Conservation (phyloP, 192 early-diverging fungal genomes). For the Phycomyces blakesleeanus region DNA sequence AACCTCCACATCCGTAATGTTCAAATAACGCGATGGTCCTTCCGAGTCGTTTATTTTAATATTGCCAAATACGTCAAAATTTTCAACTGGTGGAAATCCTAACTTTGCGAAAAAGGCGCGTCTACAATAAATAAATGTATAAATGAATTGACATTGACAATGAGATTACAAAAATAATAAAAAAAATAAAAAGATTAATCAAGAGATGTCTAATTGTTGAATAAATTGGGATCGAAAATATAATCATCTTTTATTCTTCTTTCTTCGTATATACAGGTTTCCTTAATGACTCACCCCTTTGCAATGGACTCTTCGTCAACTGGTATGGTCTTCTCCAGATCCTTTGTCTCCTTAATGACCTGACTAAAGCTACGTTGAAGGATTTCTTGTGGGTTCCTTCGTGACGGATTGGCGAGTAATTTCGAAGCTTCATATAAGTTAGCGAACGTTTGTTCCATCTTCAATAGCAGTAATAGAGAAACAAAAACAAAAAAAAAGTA, state of each 20-base stretch:
- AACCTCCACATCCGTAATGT: too few relatives aligned
- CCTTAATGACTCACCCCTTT: not conserved
- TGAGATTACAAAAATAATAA: too few relatives aligned
- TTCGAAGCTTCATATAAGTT: not conserved
- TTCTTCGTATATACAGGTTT: too few relatives aligned
- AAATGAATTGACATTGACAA: not conserved
- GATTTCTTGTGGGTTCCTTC: not conserved
- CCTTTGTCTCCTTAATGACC: not conserved
- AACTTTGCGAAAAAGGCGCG: not conserved
- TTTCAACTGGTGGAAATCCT: not conserved
- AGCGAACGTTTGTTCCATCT: not conserved
- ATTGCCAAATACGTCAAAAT: not conserved
- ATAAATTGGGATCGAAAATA: too few relatives aligned
- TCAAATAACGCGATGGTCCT: too few relatives aligned
- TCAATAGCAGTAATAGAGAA: too few relatives aligned
- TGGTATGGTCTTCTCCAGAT: not conserved
- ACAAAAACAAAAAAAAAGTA: too few relatives aligned
- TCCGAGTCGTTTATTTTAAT: too few relatives aligned
- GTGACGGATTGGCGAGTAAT: not conserved
- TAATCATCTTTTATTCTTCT: too few relatives aligned
- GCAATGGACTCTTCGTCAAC: not conserved
- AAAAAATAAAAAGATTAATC: too few relatives aligned
- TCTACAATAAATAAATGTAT: too few relatives aligned
- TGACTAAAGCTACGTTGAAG: not conserved
- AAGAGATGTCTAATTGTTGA: too few relatives aligned